These are phyloP conservation scores for Prunus yedoensis DNA, from an alignment of 331 rosid species.

Conservation along the genomic window DNA sequence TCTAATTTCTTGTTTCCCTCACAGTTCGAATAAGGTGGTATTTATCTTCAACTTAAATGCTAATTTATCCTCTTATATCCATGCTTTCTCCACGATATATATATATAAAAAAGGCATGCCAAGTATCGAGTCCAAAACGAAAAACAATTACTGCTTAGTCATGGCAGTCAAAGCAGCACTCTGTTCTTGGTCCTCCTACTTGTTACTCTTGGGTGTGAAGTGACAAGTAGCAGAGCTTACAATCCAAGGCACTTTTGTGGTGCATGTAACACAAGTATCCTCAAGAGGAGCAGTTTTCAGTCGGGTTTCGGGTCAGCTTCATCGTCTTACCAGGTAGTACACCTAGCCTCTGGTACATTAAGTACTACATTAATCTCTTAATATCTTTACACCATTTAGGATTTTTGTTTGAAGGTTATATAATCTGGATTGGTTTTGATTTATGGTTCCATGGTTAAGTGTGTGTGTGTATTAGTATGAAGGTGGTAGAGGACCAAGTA, in stretches of 20 bases:
- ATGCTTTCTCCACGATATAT: too few species aligned
- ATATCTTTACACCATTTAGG: background rate
- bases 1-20: too few species aligned
- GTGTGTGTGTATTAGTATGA: constrained; percentile 24
- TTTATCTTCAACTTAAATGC: too few species aligned
- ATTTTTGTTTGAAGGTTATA: background rate
- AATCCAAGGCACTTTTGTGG: background rate
- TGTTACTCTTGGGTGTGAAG: background rate
- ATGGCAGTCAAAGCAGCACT: too few species aligned
- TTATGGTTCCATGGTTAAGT: background rate
- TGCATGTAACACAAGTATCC: background rate
- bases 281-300: constrained; percentile 15
- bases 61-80: too few species aligned
- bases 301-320: constrained; percentile 6
- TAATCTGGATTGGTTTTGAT: background rate
- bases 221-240: background rate
- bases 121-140: too few species aligned
- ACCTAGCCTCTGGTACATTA: background rate
- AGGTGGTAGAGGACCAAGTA: constrained; percentile 54
- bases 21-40: too few species aligned
- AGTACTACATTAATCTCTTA: background rate
- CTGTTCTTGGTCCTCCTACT: background rate
- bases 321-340: constrained; percentile 22
- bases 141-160: too few species aligned
- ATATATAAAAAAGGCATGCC: too few species aligned